Base-by-base conservation (phyloP, 257 asterid genomes). In the Orobanche coerulescens region DNA sequence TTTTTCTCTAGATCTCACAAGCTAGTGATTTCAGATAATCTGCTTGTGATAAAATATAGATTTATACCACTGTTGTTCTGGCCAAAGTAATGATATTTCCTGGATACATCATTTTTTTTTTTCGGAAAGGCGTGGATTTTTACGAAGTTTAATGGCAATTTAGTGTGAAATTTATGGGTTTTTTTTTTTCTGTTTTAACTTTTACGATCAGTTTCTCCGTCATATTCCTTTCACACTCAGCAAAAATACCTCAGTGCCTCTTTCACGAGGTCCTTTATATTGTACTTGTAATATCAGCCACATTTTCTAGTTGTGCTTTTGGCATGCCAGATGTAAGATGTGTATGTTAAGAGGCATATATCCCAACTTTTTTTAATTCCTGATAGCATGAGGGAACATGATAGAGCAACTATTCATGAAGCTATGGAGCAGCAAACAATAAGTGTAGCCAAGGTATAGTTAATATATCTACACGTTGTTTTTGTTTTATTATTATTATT, bases 371-470 rank as follows among this genome's bases (percentile, higher is more conserved):
- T 65, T n/a, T 16, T 44, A 62, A 51, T 73, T 54, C 61, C 67
- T 78, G 62, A 36, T 71, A 93, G 98, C 86, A 93, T 93, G 98
- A 93, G 94, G 78, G 90, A 74, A 69, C 97, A 93, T 68, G 98
- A 93, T 66, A 75, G 98, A 67, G 87, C 96, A 71, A 93, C 98
- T 63, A 93, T 93, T 76, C 98, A 93, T 65, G 97, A 93, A 77
- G 98, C 97, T 16, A 93, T 93, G 98, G 98, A 93, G 77, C 98
- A 93, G 79, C 97, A 93, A 80, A 93, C 98, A 9, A 93, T 93
- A 62, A 93, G 98, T 79, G 97, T 93, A 55, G 97, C 98, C 64
- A 93, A 93, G 98, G 98, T 93, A 84, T 53, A 24, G 55, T 55
- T 20, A 20, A 22, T 18, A 47, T 1, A 20, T 37, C 44, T 37